Base-by-base conservation (phyloP, 352 stramenopile genomes). In the Pythium volutum region DNA sequence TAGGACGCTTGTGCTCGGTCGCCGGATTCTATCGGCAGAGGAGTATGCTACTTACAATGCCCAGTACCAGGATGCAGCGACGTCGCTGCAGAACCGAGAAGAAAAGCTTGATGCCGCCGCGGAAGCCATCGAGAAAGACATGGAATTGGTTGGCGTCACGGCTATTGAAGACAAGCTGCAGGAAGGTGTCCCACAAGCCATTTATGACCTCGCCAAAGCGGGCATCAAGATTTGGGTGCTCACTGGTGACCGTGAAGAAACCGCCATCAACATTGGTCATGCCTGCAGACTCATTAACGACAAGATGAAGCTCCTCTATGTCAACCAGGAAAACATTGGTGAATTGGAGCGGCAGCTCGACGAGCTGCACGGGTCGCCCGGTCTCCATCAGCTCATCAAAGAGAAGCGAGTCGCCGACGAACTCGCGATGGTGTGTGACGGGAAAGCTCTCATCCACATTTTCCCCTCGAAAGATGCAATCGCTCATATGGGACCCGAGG, bases 151-250 rank as follows among this genome's bases (percentile, higher is more conserved):
- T 4, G 93, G 93, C 0, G 87, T 87, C 0, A 97, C 88, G 7
- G 93, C 91, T 31, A 98, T 98, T 56, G 93, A 98, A 74, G 93
- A 98, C 66, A 94, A 97, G 67, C 74, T 98, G 7, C 93, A 98
- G 59, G 80, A 85, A 18, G 92, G 89, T n/a, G 93, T 98, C 1
- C 89, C 90, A 0, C 70, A 79, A 45, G 76, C 88, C n/a, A 98
- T 98, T 46, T 85, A 79, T 29, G 81, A 87, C 46, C 74, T 98
- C 4, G 82, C 86, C 4, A 66, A 88, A 33, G 93, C 91, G 4
- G 93, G 93, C 23, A 97, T 98, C 51, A 96, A 97, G 64, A 87
- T 98, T 33, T 98, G 92, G 90, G 93, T 98, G 73, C 78, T 98
- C 23, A 98, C 93, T 1, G 93, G 93, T 14, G 93, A 98, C 74